Evolutionary conservation across 2,329 filamentous ascomycete species (phyloP).

Genomic region (Trichoderma gracile): DNA sequence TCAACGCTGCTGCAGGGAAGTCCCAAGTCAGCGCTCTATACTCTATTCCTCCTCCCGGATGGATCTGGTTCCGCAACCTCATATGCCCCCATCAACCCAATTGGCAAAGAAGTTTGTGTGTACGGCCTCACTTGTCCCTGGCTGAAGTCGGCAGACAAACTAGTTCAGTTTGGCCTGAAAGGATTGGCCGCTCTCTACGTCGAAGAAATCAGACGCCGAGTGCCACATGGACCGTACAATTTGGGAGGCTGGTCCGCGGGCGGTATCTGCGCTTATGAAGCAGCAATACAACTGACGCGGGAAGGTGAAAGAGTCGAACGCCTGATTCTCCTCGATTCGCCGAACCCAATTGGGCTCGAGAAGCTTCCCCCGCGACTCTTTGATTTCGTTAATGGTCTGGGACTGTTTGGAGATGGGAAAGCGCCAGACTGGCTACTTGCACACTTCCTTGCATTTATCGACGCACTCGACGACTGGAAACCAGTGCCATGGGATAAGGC

Average conservation of each 20-base stretch:
- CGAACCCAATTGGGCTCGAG: constrained; percentile 66
- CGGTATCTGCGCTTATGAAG: constrained; percentile 69
- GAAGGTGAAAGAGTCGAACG: constrained; percentile 58
- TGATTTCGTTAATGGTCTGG: constrained; percentile 70
- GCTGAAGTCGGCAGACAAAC: constrained; percentile 59
- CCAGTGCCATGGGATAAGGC: constrained; percentile 55
- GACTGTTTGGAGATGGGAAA: constrained; percentile 65
- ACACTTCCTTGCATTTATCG: constrained; percentile 69
- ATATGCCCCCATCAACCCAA: constrained; percentile 46
- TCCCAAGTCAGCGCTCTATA: constrained; percentile 18
- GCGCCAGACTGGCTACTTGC: constrained; percentile 70
- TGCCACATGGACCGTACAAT: constrained; percentile 66
- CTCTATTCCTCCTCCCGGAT: constrained; percentile 45
- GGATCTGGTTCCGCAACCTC: constrained; percentile 65
- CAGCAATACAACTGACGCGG: constrained; percentile 59
- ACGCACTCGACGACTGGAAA: constrained; percentile 67
- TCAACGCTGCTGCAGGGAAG: constrained; percentile 16
- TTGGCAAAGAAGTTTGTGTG: constrained; percentile 50
- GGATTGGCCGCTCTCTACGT: constrained; percentile 50
- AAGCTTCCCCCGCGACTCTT: constrained; percentile 62
- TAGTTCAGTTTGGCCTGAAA: constrained; percentile 18
- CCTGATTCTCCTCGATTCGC: constrained; percentile 65
- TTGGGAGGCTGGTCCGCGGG: constrained; percentile 75
- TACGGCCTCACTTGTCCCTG: constrained; percentile 61
- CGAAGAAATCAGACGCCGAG: constrained; percentile 68